Evolutionary conservation across 1,284 basidiomycete genomes (phyloP).

Genomic region (Rhodotorula sp.): DNA sequence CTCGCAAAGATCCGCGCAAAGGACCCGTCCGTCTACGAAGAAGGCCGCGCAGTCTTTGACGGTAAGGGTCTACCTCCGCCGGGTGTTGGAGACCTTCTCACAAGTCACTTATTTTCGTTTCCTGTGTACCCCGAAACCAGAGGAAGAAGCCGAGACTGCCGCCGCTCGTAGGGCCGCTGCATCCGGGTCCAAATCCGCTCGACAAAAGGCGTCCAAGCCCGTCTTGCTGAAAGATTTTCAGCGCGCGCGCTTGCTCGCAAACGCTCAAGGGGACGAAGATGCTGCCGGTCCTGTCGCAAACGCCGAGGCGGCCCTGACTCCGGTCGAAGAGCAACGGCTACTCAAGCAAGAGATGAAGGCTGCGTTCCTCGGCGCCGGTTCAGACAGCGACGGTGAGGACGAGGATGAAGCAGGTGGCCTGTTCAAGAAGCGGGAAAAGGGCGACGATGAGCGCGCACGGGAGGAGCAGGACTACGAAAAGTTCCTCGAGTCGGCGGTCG

Average conservation of each 20-base stretch:
- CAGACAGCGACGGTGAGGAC: conserved; percentile 55
- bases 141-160: conserved; percentile 46
- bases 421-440: conserved; percentile 69
- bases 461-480: conserved; percentile 63
- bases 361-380: conserved; percentile 66
- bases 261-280: conserved; percentile 25
- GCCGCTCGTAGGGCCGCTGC: conserved; percentile 47
- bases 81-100: conserved; percentile 22
- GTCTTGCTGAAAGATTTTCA: conserved; percentile 54
- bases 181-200: conserved; percentile 18
- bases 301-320: conserved; percentile 15
- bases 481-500: conserved; percentile 37
- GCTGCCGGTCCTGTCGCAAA: conserved; percentile 17
- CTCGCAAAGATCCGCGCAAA: conserved; percentile 78
- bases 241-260: conserved; percentile 49
- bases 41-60: conserved; percentile 61
- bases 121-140: conserved; percentile 21
- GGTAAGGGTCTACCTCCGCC: conserved; percentile 53
- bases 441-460: conserved; percentile 67
- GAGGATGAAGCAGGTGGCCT: conserved; percentile 59
- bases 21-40: conserved; percentile 76
- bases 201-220: conserved; percentile 45
- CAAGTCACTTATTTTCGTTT: not conserved
- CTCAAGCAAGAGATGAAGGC: conserved; percentile 79
- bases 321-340: conserved; percentile 65